Base-by-base conservation (phyloP, 2,329 filamentous ascomycete genomes). In the Raffaelea ambrosiae region DNA sequence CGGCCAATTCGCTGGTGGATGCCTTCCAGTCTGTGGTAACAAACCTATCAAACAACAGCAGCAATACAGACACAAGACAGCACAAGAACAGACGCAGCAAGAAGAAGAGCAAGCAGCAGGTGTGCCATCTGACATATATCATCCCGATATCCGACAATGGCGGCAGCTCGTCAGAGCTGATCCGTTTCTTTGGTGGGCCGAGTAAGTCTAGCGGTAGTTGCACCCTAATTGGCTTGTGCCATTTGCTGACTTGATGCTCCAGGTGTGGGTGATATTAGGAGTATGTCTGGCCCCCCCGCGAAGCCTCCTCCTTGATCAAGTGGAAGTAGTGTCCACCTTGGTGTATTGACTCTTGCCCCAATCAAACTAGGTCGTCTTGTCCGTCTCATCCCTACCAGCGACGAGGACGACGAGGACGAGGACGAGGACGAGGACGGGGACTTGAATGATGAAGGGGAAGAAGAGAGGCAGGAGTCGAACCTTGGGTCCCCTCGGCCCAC, bases 71-170 rank as follows among this genome's bases (percentile, higher is more conserved):
- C n/a, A n/a, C n/a, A n/a, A n/a, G 26, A 29, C 29, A 22, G 29
- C 9, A 10, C 19, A 13, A 20, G 14, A 33, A 14, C 41, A 9
- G 42, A 9, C 8, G 16, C 36, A 11, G 19, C 39, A 35, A 31
- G 22, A 23, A 11, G 9, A 13, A 14, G 13, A 40, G 9, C 29
- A 35, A 33, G 38, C n/a, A 11, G 52, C 67, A n/a, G n/a, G n/a
- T 75, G 38, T 85, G 84, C 59, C 70, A 76, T 3, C 68, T 94
- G 39, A 88, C 80, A 66, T 94, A 95, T 64, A 81, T 96, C 50
- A 95, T 97, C 46, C 91, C 91, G 33, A 95, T 96, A 62, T 93
- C 86, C 55, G 91, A 97, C 67, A 97, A 97, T 66, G 91, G 91
- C 43, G 91, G 91, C 36, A 94, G 87, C 57, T 94, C 89, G 3